A percentile compares a stretch with the other conserved stretches of the same genome.
These are phyloP conservation scores for Mucor ambiguus DNA, from an alignment of 371 early-diverging fungal species.

Conservation along the genomic window DNA sequence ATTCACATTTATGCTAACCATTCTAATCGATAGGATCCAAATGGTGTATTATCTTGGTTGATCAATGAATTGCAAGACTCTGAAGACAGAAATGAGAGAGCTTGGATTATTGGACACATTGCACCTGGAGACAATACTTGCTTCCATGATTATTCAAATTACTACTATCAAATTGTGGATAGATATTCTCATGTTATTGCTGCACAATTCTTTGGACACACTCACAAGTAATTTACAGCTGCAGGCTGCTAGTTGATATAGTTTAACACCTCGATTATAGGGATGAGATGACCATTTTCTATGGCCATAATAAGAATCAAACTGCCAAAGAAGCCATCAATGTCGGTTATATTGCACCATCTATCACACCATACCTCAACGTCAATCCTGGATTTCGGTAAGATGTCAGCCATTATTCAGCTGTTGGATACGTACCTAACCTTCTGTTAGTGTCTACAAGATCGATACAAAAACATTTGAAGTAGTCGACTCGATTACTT, in stretches of 20 bases:
- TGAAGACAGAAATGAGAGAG: constrained; percentile 56
- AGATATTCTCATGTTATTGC: constrained; percentile 65
- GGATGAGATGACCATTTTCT: constrained; percentile 60
- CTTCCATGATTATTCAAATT: constrained; percentile 59
- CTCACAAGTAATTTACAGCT: constrained; percentile 41
- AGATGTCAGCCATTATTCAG: not conserved
- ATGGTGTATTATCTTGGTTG: constrained; percentile 56
- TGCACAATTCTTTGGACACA: constrained; percentile 67
- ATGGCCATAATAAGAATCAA: constrained; percentile 36
- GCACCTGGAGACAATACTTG: constrained; percentile 56
- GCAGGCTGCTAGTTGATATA: not conserved
- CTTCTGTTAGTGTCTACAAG: constrained; percentile 42
- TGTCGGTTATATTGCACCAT: constrained; percentile 57
- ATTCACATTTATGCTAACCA: not conserved
- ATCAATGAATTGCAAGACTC: constrained; percentile 54
- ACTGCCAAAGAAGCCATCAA: constrained; percentile 50
- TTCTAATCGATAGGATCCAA: constrained; percentile 36
- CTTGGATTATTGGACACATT: constrained; percentile 65
- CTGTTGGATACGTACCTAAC: not conserved
- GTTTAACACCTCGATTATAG: constrained; percentile 11
- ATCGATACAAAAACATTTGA: constrained; percentile 62
- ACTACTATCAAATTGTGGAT: constrained; percentile 61
- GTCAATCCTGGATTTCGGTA: constrained; percentile 57
- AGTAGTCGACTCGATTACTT: constrained; percentile 59
- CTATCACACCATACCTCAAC: constrained; percentile 53